These are phyloP conservation scores for Rostrohypoxylon terebratum DNA, from an alignment of 495 filamentous ascomycete genomes.

Conservation along the genomic window DNA sequence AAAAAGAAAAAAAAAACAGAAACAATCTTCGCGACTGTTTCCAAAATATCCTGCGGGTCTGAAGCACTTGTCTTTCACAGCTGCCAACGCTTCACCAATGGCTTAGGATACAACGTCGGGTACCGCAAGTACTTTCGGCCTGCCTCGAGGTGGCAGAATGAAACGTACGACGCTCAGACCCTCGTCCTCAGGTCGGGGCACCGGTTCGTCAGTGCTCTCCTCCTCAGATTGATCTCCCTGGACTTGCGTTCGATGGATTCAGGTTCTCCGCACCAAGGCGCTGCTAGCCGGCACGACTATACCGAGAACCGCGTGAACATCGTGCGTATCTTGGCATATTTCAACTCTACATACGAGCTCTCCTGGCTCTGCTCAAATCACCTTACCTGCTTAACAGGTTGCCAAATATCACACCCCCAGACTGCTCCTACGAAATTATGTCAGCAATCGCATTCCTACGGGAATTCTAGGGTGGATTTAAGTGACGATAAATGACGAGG, in stretches of 20 bases:
- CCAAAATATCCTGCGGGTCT: neutral
- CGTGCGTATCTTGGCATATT: neutral
- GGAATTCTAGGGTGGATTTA: neutral
- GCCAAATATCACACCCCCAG: conserved; percentile 44
- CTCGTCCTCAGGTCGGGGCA: neutral
- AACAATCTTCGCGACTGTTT: conserved; percentile 5
- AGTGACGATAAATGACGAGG: conserved; percentile 4
- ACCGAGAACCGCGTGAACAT: neutral
- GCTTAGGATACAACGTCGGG: conserved; percentile 14
- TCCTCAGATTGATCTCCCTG: conserved; percentile 46
- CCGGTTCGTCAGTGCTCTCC: conserved; percentile 41
- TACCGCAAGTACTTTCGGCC: neutral
- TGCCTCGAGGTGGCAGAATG: neutral
- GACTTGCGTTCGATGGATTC: conserved; percentile 48
- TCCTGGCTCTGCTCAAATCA: conserved; percentile 58
- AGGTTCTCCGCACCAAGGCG: conserved; percentile 45
- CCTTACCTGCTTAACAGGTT: conserved; percentile 55
- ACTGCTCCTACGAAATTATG: conserved; percentile 42
- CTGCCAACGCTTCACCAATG: neutral
- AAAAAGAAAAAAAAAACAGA: neutral
- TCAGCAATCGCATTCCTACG: neutral
- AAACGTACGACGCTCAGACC: conserved; percentile 7
- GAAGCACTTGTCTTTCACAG: neutral
- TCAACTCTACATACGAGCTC: conserved; percentile 41
- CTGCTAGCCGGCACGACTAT: conserved; percentile 54